These are phyloP conservation scores for Kurtzmaniella quercitrusa DNA, from an alignment of 1,139 yeast genomes.

Conservation along the genomic window DNA sequence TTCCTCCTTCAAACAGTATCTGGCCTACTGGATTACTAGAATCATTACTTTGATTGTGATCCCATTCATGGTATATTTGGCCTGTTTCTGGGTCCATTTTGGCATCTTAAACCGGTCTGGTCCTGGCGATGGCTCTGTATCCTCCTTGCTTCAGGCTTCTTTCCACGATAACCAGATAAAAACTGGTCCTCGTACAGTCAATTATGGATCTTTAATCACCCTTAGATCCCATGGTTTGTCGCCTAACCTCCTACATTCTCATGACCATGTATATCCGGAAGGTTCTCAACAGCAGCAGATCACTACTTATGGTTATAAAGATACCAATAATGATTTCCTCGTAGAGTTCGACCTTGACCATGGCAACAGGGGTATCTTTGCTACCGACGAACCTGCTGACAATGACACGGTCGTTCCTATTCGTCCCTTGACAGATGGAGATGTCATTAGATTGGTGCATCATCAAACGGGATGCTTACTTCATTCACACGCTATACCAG, in stretches of 20 bases:
- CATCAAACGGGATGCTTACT: conserved; percentile 48
- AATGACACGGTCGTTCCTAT: conserved; percentile 18
- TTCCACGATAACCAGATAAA: conserved; percentile 51
- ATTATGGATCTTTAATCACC: conserved; percentile 59
- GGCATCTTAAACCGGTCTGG: conserved; percentile 71
- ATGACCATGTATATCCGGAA: conserved; percentile 60
- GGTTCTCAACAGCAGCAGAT: conserved; percentile 75
- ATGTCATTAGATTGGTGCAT: conserved; percentile 54
- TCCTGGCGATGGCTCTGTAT: conserved; percentile 70
- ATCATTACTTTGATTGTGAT: conserved; percentile 62
- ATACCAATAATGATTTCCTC: conserved; percentile 61
- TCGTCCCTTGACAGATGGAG: conserved; percentile 36
- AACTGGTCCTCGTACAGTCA: conserved; percentile 58
- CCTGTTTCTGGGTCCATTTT: conserved; percentile 80
- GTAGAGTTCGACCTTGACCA: conserved; percentile 40
- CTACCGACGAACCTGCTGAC: conserved; percentile 28
- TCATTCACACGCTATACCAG: conserved; percentile 58
- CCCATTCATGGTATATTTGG: conserved; percentile 68
- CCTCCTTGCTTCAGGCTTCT: conserved; percentile 67
- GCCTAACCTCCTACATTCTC: conserved; percentile 71
- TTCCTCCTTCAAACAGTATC: conserved; percentile 25
- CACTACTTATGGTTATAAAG: conserved; percentile 74
- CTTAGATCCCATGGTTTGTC: conserved; percentile 70
- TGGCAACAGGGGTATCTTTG: conserved; percentile 21
- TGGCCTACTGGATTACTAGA: conserved; percentile 69